Evolutionary conservation across 1,139 yeast species (phyloP).

Genomic region (Candida sojae): DNA sequence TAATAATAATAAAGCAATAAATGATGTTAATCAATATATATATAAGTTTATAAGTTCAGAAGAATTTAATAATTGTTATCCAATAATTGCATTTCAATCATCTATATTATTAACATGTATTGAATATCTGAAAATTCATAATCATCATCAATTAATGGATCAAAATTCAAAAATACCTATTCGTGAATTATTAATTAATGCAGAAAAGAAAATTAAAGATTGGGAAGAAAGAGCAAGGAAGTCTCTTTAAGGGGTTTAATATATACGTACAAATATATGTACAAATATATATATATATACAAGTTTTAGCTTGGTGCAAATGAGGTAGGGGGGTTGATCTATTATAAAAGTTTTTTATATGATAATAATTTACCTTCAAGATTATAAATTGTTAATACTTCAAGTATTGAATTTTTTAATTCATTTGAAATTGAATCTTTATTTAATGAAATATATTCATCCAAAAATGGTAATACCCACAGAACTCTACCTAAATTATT

Average conservation of each 20-base stretch:
- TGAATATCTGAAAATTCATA: background rate
- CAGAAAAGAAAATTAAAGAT: slow-evolving; percentile 1
- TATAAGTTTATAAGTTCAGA: slow-evolving; percentile 4
- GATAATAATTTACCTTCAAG: slow-evolving; percentile 27
- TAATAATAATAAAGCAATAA: background rate
- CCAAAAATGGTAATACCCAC: slow-evolving; percentile 44
- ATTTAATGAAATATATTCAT: slow-evolving; percentile 21
- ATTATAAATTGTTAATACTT: slow-evolving; percentile 21
- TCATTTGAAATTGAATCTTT: slow-evolving; percentile 5
- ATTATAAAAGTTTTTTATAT: slow-evolving; percentile 19
- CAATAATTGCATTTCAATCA: slow-evolving; percentile 7
- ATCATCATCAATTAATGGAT: background rate
- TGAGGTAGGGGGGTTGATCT: background rate
- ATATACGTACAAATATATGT: background rate
- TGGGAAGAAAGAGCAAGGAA: slow-evolving; percentile 4
- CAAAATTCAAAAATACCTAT: background rate
- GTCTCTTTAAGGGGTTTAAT: background rate
- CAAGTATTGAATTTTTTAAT: slow-evolving; percentile 17
- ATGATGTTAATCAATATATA: background rate
- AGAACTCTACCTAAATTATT: slow-evolving; percentile 37
- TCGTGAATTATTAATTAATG: background rate
- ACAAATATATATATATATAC: background rate
- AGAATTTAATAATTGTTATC: slow-evolving; percentile 7
- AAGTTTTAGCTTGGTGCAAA: too few species aligned
- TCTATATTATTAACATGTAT: slow-evolving; percentile 6